These are phyloP conservation scores for Suillus cothurnatus DNA, from an alignment of 768 basidiomycete species.

Conservation along the genomic window DNA sequence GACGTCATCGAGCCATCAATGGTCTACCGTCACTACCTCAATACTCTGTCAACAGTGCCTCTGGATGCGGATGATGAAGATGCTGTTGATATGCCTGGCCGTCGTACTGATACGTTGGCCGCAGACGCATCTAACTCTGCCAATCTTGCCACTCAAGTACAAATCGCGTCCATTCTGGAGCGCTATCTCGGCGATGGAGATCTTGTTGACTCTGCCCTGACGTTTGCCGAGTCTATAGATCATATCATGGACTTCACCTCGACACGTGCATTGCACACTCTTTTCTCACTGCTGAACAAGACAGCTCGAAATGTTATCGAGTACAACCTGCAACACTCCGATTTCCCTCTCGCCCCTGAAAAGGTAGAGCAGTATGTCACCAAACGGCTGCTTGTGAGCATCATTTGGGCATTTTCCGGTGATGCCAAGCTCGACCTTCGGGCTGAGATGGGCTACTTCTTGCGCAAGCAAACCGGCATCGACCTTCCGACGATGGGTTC, in stretches of 20 bases:
- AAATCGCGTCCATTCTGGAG: constrained; percentile 73
- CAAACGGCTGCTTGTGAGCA: constrained; percentile 85
- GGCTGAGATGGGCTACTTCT: constrained; percentile 85
- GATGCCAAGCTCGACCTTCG: constrained; percentile 92
- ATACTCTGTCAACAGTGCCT: constrained; percentile 69
- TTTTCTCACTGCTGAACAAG: constrained; percentile 98
- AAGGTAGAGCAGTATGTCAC: constrained; percentile 89
- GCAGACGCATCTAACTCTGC: constrained; percentile 55
- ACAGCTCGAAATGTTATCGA: constrained; percentile 91
- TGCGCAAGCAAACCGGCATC: constrained; percentile 83
- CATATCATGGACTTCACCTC: constrained; percentile 99
- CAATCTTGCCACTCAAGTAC: constrained; percentile 74
- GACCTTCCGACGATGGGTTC: constrained; percentile 78
- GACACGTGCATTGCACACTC: constrained; percentile 89
- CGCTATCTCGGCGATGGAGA: constrained; percentile 84
- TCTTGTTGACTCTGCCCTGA: constrained; percentile 76
- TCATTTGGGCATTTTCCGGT: constrained; percentile 98
- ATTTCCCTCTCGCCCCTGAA: constrained; percentile 87
- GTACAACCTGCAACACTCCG: constrained; percentile 92
- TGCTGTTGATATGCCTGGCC: constrained; percentile 56
- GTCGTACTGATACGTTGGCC: constrained; percentile 49
- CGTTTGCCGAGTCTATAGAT: constrained; percentile 81
- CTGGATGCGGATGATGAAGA: constrained; percentile 93
- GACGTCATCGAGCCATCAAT: constrained; percentile 90
- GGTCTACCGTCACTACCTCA: constrained; percentile 90